Conservation (phyloP, 257 asterid species). For the Galeopsis tetrahit region DNA sequence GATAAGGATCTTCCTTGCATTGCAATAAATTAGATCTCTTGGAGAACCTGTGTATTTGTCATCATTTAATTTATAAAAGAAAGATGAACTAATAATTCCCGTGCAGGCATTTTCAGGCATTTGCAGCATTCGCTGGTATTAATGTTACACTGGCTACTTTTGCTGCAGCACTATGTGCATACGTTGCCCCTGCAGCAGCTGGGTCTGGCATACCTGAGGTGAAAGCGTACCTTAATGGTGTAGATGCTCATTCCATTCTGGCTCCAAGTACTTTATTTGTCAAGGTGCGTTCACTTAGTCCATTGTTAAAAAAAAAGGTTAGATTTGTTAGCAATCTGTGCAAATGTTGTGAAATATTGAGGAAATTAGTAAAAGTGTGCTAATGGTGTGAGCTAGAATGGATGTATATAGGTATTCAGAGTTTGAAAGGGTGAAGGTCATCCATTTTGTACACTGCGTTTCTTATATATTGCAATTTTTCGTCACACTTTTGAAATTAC, state of each 20-base stretch:
- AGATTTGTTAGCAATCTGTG: neutral
- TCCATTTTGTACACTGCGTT: constrained; percentile 4
- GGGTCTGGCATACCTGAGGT: constrained; percentile 99
- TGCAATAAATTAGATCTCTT: constrained; percentile 17
- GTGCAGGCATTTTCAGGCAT: constrained; percentile 70
- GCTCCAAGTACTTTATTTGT: constrained; percentile 96
- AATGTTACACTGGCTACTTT: constrained; percentile 62
- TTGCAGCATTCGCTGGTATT: constrained; percentile 68
- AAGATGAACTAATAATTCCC: constrained; percentile 31
- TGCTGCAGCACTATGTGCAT: constrained; percentile 85
- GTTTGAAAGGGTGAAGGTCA: constrained; percentile 11
- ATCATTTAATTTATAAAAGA: constrained; percentile 32
- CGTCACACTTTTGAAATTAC: neutral
- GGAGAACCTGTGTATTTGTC: constrained; percentile 3
- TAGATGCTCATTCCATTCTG: constrained; percentile 94
- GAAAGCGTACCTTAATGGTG: constrained; percentile 95
- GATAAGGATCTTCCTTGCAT: neutral
- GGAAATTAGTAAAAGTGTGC: constrained; percentile 1
- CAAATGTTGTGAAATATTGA: neutral
- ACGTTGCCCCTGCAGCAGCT: constrained; percentile 94
- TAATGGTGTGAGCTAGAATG: neutral
- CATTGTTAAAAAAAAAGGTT: neutral
- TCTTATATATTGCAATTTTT: neutral
- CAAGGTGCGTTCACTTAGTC: constrained; percentile 54
- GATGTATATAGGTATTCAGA: neutral